These are phyloP conservation scores for Phytopythium litorale DNA, from an alignment of 352 stramenopile species.

Conservation along the genomic window DNA sequence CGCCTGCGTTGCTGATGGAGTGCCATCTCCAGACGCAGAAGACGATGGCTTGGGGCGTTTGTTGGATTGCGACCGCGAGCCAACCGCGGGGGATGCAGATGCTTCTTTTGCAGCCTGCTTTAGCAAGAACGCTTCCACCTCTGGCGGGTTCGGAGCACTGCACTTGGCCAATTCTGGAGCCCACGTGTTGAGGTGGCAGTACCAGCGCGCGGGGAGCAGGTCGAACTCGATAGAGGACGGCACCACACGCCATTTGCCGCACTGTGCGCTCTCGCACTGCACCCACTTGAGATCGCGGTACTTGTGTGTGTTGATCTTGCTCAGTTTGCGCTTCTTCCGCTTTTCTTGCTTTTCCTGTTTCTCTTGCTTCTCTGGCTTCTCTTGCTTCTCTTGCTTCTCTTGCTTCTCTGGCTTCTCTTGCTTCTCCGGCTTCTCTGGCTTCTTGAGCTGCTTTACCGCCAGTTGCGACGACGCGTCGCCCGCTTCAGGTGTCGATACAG, in stretches of 20 bases:
- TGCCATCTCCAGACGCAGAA: not conserved
- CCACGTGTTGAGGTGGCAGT: conserved; percentile 82
- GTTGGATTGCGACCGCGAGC: conserved; percentile 30
- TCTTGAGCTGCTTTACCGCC: conserved; percentile 30
- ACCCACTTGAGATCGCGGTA: conserved; percentile 92
- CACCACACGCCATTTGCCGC: conserved; percentile 94
- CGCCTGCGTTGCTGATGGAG: conserved; percentile 5
- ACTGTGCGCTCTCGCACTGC: conserved; percentile 92
- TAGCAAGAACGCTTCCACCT: conserved; percentile 64
- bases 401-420: conserved; percentile 38
- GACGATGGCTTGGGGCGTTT: conserved; percentile 28
- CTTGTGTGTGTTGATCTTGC: conserved; percentile 67
- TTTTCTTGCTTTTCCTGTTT: conserved; percentile 31
- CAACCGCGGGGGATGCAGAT: conserved; percentile 10
- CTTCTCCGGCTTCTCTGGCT: conserved; percentile 13
- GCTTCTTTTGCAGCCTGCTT: conserved; percentile 62
- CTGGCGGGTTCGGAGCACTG: conserved; percentile 56
- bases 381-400: no score
- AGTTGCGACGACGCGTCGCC: not conserved
- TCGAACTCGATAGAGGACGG: conserved; percentile 88
- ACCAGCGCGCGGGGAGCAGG: conserved; percentile 89
- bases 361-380: conserved; percentile 27
- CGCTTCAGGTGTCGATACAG: not conserved
- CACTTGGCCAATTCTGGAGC: conserved; percentile 67
- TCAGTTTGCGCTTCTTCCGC: conserved; percentile 73